phyloP scores from a whole-genome alignment of 1,139 yeast species.

The Taiozyma sp. region DNA sequence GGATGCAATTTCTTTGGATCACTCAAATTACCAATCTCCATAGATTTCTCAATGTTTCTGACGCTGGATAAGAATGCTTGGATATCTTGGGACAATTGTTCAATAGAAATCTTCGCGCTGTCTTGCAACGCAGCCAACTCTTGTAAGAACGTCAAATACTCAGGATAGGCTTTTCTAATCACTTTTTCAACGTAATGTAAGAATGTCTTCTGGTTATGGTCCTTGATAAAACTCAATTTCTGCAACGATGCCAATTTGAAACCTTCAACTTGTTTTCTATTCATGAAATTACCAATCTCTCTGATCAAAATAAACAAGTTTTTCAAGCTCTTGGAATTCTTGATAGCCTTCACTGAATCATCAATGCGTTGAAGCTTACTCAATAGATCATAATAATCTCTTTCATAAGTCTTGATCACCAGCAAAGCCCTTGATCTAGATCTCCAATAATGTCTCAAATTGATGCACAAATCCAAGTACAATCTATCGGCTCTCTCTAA shows the following conservation, averaged over 20 bases:
- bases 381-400: conserved; percentile 68
- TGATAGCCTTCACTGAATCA: conserved; percentile 58
- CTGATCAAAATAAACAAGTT: conserved; percentile 71
- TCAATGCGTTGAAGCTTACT: conserved; percentile 63
- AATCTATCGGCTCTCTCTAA: conserved; percentile 81
- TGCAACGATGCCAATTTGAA: conserved; percentile 80
- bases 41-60: conserved; percentile 48
- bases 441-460: conserved; percentile 80
- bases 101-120: conserved; percentile 68
- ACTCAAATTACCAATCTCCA: conserved; percentile 71
- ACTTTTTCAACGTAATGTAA: conserved; percentile 84
- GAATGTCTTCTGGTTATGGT: conserved; percentile 67
- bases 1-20: conserved; percentile 70
- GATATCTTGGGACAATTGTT: conserved; percentile 72
- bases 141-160: conserved; percentile 68
- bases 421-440: conserved; percentile 78
- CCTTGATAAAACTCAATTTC: conserved; percentile 82
- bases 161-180: conserved; percentile 74
- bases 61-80: conserved; percentile 53
- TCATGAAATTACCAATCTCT: conserved; percentile 92
- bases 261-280: conserved; percentile 84
- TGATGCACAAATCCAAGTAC: conserved; percentile 72
- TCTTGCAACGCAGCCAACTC: conserved; percentile 63
- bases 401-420: conserved; percentile 61
- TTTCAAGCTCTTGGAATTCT: conserved; percentile 58